These are phyloP conservation scores for Maudiozyma pseudohumilis DNA, from an alignment of 805 yeast species.

Conservation along the genomic window DNA sequence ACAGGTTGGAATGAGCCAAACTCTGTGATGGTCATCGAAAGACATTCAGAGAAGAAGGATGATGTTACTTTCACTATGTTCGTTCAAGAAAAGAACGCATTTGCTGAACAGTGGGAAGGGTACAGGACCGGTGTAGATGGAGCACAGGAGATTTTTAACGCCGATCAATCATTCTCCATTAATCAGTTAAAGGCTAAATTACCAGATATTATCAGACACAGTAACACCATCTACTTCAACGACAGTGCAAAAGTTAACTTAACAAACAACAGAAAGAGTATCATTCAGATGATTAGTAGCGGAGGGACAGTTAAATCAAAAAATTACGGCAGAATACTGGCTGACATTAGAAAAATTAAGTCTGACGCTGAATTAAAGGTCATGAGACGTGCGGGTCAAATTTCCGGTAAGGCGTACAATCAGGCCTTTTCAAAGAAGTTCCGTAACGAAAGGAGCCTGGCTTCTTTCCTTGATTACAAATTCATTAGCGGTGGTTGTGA, in stretches of 20 bases:
- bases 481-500: conserved; percentile 87
- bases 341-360: conserved; percentile 50
- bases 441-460: conserved; percentile 64
- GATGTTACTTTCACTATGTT: conserved; percentile 62
- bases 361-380: conserved; percentile 65
- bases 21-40: conserved; percentile 58
- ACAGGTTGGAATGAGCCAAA: conserved; percentile 93
- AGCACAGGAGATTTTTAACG: conserved; percentile 75
- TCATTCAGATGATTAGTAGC: conserved; percentile 9
- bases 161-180: conserved; percentile 57
- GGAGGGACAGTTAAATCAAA: conserved; percentile 4
- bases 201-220: conserved; percentile 33
- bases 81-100: conserved; percentile 73
- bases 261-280: background rate
- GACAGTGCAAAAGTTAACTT: background rate
- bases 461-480: conserved; percentile 70
- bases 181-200: background rate
- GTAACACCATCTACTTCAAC: conserved; percentile 50
- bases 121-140: conserved; percentile 80
- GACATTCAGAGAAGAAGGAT: conserved; percentile 38
- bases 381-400: conserved; percentile 74
- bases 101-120: conserved; percentile 92
- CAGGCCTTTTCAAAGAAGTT: conserved; percentile 64
- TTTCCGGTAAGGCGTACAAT: conserved; percentile 77
- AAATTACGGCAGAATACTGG: conserved; percentile 14